Evolutionary conservation across 2,329 filamentous ascomycete species (phyloP).

Genomic region (Cyclaneusma minus): DNA sequence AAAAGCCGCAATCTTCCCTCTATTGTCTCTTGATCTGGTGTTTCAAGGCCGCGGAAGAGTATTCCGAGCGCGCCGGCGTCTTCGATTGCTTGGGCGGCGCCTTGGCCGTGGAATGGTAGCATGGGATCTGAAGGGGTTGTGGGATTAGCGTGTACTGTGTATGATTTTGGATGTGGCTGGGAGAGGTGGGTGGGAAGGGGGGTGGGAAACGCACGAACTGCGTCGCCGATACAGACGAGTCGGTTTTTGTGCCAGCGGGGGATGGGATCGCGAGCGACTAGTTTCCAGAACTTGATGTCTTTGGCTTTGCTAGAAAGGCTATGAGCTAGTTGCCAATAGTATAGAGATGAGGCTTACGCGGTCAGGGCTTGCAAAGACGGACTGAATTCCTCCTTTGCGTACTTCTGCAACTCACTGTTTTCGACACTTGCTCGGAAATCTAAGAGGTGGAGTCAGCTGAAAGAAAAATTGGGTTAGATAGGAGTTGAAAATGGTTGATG

Average conservation of each 20-base stretch:
- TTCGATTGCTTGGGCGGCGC: slow-evolving; percentile 19
- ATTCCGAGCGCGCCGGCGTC: slow-evolving; percentile 19
- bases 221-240: slow-evolving; percentile 11
- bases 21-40: slow-evolving; percentile 9
- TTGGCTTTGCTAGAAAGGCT: too few relatives aligned
- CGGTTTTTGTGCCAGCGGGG: slow-evolving; percentile 13
- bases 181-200: neutral
- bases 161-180: neutral
- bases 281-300: slow-evolving; percentile 16
- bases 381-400: too few relatives aligned
- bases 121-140: slow-evolving; percentile 8
- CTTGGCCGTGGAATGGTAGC: slow-evolving; percentile 17
- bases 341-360: too few relatives aligned
- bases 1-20: slow-evolving; percentile 14
- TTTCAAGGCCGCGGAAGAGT: slow-evolving; percentile 9
- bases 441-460: too few relatives aligned
- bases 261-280: slow-evolving; percentile 16
- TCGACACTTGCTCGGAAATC: too few relatives aligned
- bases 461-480: too few relatives aligned
- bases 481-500: too few relatives aligned
- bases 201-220: slow-evolving; percentile 10
- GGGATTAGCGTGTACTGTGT: slow-evolving; percentile 1
- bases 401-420: too few relatives aligned
- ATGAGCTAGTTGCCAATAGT: too few relatives aligned
- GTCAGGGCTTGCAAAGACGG: too few relatives aligned